Conservation (phyloP, 164 flowering plant genomes). For the Kingdonia uniflora region DNA sequence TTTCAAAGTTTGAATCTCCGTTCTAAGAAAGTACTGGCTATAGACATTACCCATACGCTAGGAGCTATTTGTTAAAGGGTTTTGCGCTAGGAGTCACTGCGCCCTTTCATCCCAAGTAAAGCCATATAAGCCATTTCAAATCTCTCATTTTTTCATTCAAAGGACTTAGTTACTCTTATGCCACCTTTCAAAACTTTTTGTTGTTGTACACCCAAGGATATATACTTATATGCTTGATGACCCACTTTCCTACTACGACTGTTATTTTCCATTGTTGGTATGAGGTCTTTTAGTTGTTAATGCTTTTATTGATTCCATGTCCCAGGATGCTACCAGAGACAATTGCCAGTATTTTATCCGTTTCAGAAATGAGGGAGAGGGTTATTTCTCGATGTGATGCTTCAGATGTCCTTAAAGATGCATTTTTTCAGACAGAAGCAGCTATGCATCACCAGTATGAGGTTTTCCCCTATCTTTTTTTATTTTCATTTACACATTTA, state of each 20-base stretch:
- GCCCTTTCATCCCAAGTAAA: too few species aligned
- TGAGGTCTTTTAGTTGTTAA: constrained; percentile 3
- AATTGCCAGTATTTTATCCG: constrained; percentile 54
- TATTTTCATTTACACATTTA: neutral
- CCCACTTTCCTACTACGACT: neutral
- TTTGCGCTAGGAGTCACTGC: too few species aligned
- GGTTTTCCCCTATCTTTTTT: constrained; percentile 33
- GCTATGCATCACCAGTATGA: constrained; percentile 75
- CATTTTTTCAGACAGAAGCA: constrained; percentile 72
- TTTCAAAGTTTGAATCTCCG: too few species aligned
- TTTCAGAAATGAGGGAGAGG: constrained; percentile 46
- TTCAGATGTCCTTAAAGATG: constrained; percentile 83
- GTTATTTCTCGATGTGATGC: constrained; percentile 66
- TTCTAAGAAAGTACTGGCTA: too few species aligned
- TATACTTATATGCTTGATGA: too few species aligned
- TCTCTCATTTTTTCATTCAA: too few species aligned
- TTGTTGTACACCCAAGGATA: too few species aligned
- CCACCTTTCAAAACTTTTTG: too few species aligned
- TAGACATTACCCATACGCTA: too few species aligned
- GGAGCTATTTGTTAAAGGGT: too few species aligned
- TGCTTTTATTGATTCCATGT: neutral
- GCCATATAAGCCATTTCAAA: too few species aligned
- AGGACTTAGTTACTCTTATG: too few species aligned
- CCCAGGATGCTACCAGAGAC: constrained; percentile 63
- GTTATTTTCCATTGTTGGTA: neutral